phyloP scores from a whole-genome alignment of 2,329 filamentous ascomycete species.

The Cordyceps militaris region DNA sequence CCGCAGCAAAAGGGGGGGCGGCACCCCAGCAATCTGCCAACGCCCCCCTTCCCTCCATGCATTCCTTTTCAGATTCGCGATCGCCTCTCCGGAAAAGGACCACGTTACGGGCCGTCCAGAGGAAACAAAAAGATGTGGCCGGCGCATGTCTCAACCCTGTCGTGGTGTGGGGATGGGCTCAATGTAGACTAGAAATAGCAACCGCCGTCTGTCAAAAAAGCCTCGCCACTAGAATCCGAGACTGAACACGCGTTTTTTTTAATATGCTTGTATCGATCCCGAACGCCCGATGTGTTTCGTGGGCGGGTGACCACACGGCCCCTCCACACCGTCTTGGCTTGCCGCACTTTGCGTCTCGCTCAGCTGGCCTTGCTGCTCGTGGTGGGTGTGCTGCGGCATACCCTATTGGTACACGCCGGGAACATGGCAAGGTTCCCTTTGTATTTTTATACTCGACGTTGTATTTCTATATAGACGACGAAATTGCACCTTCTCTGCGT shows the following conservation, averaged over 20 bases:
- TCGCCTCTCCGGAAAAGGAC: background rate
- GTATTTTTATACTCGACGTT: background rate
- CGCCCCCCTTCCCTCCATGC: background rate
- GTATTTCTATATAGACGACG: background rate
- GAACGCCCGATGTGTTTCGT: background rate
- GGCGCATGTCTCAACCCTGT: slow-evolving; percentile 5
- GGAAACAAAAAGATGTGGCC: background rate
- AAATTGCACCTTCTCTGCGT: background rate
- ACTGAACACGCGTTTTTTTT: background rate
- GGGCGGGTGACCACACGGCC: slow-evolving; percentile 4
- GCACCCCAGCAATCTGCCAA: background rate
- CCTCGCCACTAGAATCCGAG: background rate
- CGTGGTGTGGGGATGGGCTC: background rate
- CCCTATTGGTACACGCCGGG: background rate
- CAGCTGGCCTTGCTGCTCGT: background rate
- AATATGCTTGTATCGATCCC: background rate
- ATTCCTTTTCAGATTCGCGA: background rate
- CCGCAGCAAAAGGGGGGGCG: too few relatives aligned
- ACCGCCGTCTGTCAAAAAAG: background rate
- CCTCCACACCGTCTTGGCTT: slow-evolving; percentile 3
- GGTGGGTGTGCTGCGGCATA: background rate
- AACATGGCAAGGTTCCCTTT: background rate
- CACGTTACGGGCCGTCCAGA: background rate
- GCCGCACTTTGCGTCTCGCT: background rate
- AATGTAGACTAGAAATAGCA: background rate